Evolutionary conservation across 345 rosid species (phyloP).

Genomic region (Lepidium sativum): DNA sequence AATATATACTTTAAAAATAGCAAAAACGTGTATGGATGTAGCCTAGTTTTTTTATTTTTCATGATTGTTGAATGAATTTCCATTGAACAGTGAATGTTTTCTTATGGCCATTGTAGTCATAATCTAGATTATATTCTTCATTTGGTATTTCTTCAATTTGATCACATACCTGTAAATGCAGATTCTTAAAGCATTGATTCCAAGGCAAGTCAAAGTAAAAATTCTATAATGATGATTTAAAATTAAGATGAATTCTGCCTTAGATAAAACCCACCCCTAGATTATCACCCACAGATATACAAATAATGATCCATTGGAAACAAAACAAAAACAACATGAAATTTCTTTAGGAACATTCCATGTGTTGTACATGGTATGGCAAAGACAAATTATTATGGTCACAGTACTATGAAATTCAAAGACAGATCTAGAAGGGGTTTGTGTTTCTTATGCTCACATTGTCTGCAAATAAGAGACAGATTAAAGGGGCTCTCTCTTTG

Average conservation of each 20-base stretch:
- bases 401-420: neutral
- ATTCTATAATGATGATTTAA: neutral
- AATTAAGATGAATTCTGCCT: neutral
- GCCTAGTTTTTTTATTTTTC: neutral
- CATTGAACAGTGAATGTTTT: neutral
- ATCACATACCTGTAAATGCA: neutral
- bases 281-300: constrained; percentile 8
- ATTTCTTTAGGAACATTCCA: constrained; percentile 9
- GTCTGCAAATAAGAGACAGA: constrained; percentile 11
- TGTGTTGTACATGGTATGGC: constrained; percentile 20
- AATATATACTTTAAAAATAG: too few relatives aligned
- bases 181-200: constrained; percentile 9
- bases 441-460: constrained; percentile 18
- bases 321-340: neutral
- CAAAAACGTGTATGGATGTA: too few relatives aligned
- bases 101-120: neutral
- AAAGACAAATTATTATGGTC: constrained; percentile 11
- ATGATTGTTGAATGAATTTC: neutral
- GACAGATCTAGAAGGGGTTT: neutral
- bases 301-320: neutral
- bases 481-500: neutral
- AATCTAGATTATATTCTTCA: neutral
- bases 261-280: constrained; percentile 8
- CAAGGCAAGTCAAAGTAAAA: neutral
- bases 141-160: neutral